These are phyloP conservation scores for Thielaviopsis musarum DNA, from an alignment of 2,329 filamentous ascomycete species.

Conservation along the genomic window DNA sequence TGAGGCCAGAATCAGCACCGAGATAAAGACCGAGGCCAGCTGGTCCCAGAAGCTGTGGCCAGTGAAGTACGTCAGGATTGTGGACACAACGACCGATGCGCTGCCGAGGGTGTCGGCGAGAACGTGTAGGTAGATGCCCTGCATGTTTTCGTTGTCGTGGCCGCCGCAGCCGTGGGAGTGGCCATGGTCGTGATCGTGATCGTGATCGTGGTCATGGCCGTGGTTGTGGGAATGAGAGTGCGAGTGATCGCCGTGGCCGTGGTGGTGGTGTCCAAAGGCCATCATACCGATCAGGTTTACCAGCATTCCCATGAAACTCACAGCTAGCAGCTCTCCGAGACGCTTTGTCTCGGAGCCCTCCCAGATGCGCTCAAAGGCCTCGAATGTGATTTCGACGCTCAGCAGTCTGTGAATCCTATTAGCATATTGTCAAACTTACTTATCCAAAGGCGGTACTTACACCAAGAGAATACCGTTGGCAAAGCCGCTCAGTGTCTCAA, in stretches of 20 bases:
- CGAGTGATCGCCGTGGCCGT: constrained; percentile 27
- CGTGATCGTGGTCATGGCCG: constrained; percentile 26
- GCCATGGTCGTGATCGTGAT: constrained; percentile 23
- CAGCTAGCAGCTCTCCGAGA: constrained; percentile 70
- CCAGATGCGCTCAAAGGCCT: constrained; percentile 74
- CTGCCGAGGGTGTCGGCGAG: constrained; percentile 89
- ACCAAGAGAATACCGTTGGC: constrained; percentile 91
- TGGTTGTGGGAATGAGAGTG: constrained; percentile 25
- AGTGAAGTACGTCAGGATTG: constrained; percentile 68
- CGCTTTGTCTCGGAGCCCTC: constrained; percentile 73
- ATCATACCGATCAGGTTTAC: constrained; percentile 89
- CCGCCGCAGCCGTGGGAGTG: constrained; percentile 20
- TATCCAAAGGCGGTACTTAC: constrained; percentile 27
- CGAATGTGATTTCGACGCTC: constrained; percentile 88
- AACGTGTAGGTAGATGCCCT: constrained; percentile 91
- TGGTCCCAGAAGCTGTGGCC: constrained; percentile 93
- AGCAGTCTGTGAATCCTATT: constrained; percentile 45
- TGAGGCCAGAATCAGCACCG: constrained; percentile 81
- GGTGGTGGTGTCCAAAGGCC: constrained; percentile 58
- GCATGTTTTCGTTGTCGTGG: constrained; percentile 95
- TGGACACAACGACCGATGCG: constrained; percentile 85
- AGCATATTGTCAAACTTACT: neutral
- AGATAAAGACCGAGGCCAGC: constrained; percentile 83
- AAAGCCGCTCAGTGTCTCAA: constrained; percentile 90
- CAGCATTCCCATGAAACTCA: constrained; percentile 69